Evolutionary conservation across 768 basidiomycete genomes (phyloP).

Genomic region (Hericium erinaceus): DNA sequence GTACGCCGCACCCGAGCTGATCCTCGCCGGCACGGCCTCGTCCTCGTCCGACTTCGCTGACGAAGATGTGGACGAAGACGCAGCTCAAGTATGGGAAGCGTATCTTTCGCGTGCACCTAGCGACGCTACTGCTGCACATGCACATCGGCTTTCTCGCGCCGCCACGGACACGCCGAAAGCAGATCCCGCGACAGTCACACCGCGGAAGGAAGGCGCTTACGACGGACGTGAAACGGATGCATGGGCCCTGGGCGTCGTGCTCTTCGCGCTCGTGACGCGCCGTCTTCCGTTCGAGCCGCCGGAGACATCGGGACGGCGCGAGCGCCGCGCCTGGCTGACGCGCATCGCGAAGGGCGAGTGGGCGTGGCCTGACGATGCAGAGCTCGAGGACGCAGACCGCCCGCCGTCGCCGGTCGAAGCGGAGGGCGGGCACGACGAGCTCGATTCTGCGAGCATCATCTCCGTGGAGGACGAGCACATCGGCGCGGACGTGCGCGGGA

Average conservation of each 20-base stretch:
- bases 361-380: conserved; percentile 44
- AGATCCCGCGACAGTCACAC: conserved; percentile 33
- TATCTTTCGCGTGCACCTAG: conserved; percentile 11
- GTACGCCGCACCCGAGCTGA: conserved; percentile 76
- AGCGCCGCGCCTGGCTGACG: conserved; percentile 52
- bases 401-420: not conserved
- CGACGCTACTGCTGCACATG: conserved; percentile 1
- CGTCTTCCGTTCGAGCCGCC: conserved; percentile 58
- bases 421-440: not conserved
- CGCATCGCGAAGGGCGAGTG: conserved; percentile 76
- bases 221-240: conserved; percentile 81
- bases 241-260: conserved; percentile 86
- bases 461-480: not conserved
- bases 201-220: conserved; percentile 41
- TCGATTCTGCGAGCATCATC: not conserved
- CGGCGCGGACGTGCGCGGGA: conserved; percentile 18
- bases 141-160: not conserved
- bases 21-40: conserved; percentile 26
- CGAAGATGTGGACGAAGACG: not conserved
- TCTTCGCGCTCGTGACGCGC: conserved; percentile 68
- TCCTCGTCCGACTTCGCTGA: not conserved
- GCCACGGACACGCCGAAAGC: conserved; percentile 26
- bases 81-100: conserved; percentile 14
- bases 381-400: conserved; percentile 24
- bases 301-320: conserved; percentile 21